Evolutionary conservation across 140 eudicot species (phyloP).

Genomic region (Cichorium intybus): DNA sequence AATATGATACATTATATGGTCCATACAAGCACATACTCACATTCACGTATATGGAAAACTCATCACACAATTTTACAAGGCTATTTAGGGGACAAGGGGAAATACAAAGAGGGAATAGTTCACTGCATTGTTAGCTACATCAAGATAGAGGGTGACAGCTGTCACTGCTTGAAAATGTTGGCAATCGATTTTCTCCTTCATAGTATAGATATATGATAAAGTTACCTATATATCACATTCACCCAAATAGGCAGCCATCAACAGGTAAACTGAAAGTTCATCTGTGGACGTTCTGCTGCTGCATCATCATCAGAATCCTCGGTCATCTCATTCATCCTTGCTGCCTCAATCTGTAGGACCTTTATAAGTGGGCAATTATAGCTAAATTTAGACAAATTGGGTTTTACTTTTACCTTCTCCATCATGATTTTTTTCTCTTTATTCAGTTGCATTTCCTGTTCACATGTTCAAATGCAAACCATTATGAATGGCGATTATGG

Average conservation of each 20-base stretch:
- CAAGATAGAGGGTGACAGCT: background rate
- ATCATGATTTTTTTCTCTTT: background rate
- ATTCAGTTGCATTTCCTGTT: constrained; percentile 15
- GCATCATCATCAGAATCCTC: constrained; percentile 11
- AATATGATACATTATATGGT: background rate
- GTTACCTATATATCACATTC: too few species aligned
- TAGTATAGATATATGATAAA: background rate
- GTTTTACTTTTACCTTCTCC: constrained; percentile 17
- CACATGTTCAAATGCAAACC: background rate
- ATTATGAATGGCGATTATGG: too few species aligned
- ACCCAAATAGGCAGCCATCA: background rate
- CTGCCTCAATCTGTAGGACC: constrained; percentile 14
- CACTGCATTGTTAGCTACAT: background rate
- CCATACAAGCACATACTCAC: background rate
- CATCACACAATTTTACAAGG: background rate
- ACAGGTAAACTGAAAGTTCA: background rate
- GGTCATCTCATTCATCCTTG: background rate
- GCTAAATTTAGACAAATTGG: too few species aligned
- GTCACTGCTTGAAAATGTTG: background rate
- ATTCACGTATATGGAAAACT: background rate
- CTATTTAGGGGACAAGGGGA: too few species aligned
- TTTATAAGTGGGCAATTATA: too few species aligned
- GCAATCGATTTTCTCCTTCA: background rate
- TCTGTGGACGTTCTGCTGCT: background rate
- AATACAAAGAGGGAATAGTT: too few species aligned